Evolutionary conservation across 139 green algal genomes (phyloP), one percentile per base, ranked within the genome.

Genomic region (Chlamydomonas sp.): DNA sequence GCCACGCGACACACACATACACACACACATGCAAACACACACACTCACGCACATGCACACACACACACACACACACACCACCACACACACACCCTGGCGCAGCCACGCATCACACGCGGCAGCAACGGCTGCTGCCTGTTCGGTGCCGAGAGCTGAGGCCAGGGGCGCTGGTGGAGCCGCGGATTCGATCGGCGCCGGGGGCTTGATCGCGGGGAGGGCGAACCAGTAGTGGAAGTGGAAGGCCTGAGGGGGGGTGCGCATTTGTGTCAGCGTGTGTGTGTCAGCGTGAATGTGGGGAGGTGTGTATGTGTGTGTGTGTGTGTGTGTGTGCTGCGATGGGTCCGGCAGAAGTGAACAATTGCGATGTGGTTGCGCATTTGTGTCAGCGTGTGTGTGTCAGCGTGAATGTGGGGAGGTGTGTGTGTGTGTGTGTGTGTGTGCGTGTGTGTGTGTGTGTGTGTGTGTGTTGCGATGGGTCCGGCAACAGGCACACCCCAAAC

Each of bases 191-290:
- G 87, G 77, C 8, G 58, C 35, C 0, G 85, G 82, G 0, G 88
- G 84, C 65, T 90, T 85, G 24, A 94, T 70, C 1, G 80, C 89
- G 0, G 91, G 91, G 6, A 64, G 54, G 24, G 24, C 74, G 34
- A 57, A 88, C 90, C 89, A 94, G 73, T 97, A 95, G 50, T 80
- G 67, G 71, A 92, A 97, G 5, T 75, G 73, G 78, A 84, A 96
- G 22, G 43, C 16, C 43, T 26, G 43, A 16, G 43, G 13, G 16
- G 43, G 16, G 43, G 43, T 54, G 16, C 16, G 43, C 13, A 26
- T 13, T 13, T 54, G 43, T 54, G 43, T 54, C 13, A n/a, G n/a
- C n/a, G n/a, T n/a, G 47, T 57, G 47, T 57, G 16, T 16, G 20
- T 57, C 47, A 16, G 20, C 47, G 22, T 57, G 47, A n/a, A 54